Percentiles rank a stretch among this genome's conserved stretches.
These are phyloP conservation scores for Exophiala sp. DNA, from an alignment of 2,329 filamentous ascomycete genomes.

Conservation along the genomic window DNA sequence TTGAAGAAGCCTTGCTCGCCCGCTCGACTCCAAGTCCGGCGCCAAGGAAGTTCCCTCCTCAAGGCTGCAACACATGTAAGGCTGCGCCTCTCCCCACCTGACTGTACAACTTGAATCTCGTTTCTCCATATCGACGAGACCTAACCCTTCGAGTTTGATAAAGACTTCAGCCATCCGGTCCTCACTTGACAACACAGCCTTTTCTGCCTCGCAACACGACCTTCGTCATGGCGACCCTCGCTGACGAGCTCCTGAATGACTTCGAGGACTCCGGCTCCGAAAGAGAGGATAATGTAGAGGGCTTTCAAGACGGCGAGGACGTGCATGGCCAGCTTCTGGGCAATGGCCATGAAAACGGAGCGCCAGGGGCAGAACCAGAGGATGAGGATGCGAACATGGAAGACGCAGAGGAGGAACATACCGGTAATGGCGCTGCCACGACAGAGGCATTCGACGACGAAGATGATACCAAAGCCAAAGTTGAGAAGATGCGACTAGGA, in stretches of 20 bases:
- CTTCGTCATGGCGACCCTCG: slow-evolving; percentile 71
- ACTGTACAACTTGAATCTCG: too few relatives aligned
- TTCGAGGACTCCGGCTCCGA: slow-evolving; percentile 83
- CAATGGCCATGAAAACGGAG: slow-evolving; percentile 30
- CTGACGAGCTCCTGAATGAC: slow-evolving; percentile 86
- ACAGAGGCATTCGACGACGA: slow-evolving; percentile 57
- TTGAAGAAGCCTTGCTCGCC: too few relatives aligned
- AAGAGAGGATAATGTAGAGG: slow-evolving; percentile 55
- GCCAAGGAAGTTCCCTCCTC: background rate
- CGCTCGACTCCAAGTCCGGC: too few relatives aligned
- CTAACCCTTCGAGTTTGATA: too few relatives aligned
- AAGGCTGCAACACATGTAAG: background rate
- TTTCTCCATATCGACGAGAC: too few relatives aligned
- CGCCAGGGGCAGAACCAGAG: slow-evolving; percentile 35
- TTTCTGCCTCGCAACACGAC: background rate
- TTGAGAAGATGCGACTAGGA: slow-evolving; percentile 75
- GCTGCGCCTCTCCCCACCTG: background rate
- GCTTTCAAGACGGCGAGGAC: slow-evolving; percentile 39
- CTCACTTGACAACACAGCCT: too few relatives aligned
- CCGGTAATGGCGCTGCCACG: slow-evolving; percentile 43
- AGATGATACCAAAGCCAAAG: slow-evolving; percentile 66
- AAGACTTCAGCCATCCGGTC: too few relatives aligned
- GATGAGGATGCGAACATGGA: slow-evolving; percentile 29
- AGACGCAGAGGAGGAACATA: slow-evolving; percentile 29
- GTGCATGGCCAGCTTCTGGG: slow-evolving; percentile 16